Evolutionary conservation across 495 filamentous ascomycete species (phyloP), one percentile per base, ranked within the genome.

Genomic region (Pyrenula massariospora): DNA sequence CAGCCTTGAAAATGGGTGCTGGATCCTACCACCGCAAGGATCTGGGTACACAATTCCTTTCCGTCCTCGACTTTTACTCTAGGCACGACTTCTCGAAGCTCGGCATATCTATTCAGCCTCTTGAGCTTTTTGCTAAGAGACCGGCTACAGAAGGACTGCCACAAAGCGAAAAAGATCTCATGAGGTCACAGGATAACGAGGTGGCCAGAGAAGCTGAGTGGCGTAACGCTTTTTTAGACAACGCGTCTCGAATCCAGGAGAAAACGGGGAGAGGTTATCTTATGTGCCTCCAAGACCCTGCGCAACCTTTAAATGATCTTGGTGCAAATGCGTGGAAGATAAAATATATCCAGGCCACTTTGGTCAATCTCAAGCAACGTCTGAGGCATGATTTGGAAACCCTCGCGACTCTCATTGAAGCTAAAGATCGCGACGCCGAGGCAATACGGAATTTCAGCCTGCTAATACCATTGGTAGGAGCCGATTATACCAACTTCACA

Each of bases 241-340:
- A 48, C 19, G 19, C 19, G 19, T 20, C 50, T 8, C 8, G 50
- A 20, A 52, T 8, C 3, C 53, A 54, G 22, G 25, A 31, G 12
- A 48, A 68, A 12, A 49, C 61, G 1, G 24, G 50, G 15, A 64
- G 66, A 48, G 70, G 66, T 5, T 77, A 70, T 58, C 60, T 73
- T 12, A 59, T 86, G 22, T 83, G 76, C 59, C 65, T 86, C 3
- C 82, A 84, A 61, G 81, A 86, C 56, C 83, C 83, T 0, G 77
- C 78, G 2, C 72, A 84, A 56, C 70, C 71, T 25, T 67, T 71
- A 60, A 80, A 80, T 56, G 79, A 86, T 59, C 66, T 84, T 0
- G 83, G 82, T 20, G 24, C 10, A 31, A 23, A 54, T 23, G 22
- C 24, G 8, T 23, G 47, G 10, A 24, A 23, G 10, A 54, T 54